Conservation (phyloP, 495 filamentous ascomycete genomes). For the Podospora anserina region DNA sequence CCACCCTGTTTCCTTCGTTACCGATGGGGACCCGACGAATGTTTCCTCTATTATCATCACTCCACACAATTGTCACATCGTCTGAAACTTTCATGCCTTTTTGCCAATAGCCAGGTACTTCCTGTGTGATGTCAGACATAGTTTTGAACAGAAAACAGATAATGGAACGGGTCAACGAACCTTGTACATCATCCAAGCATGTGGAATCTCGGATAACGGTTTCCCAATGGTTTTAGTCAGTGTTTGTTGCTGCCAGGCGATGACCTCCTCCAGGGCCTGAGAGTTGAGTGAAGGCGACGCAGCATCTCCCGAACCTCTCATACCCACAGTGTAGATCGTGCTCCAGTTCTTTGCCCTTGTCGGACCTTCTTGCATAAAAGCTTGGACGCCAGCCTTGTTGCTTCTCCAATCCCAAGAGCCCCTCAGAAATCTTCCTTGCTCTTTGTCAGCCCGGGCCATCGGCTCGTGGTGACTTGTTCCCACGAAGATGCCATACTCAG, state of each 20-base stretch:
- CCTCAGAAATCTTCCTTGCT: constrained; percentile 49
- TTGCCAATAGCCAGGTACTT: constrained; percentile 61
- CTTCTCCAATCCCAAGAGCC: constrained; percentile 61
- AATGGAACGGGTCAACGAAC: neutral
- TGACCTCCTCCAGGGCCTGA: constrained; percentile 50
- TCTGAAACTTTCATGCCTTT: constrained; percentile 60
- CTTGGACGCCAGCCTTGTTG: constrained; percentile 51
- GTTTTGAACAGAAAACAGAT: neutral
- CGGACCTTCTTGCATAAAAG: constrained; percentile 54
- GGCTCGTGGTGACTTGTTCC: constrained; percentile 64
- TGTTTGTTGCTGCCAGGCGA: constrained; percentile 50
- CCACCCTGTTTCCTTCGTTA: constrained; percentile 51
- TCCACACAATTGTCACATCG: constrained; percentile 62
- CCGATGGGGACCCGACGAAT: constrained; percentile 56
- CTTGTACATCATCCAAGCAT: constrained; percentile 64
- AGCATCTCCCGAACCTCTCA: constrained; percentile 62
- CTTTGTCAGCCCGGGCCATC: constrained; percentile 60
- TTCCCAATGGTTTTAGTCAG: constrained; percentile 46
- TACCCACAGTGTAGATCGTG: constrained; percentile 59
- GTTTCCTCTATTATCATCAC: constrained; percentile 67
- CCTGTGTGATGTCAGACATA: constrained; percentile 18
- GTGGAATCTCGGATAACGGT: constrained; percentile 50
- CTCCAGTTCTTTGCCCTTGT: constrained; percentile 54
- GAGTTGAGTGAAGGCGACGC: constrained; percentile 46
- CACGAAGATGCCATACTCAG: constrained; percentile 63